Evolutionary conservation across 2,329 filamentous ascomycete genomes (phyloP).

Genomic region (Ascocoryne sarcoides): DNA sequence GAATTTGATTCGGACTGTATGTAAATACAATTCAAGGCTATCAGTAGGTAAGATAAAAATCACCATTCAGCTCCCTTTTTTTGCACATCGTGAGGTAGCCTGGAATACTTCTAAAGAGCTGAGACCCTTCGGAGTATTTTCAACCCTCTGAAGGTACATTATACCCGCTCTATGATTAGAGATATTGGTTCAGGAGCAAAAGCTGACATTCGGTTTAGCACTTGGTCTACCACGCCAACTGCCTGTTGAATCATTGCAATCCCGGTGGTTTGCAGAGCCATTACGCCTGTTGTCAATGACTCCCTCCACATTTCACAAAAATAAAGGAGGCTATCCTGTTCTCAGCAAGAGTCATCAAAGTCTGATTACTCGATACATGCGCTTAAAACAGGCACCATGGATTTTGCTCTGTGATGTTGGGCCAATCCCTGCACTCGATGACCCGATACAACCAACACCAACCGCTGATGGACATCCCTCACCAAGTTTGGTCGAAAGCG

Average conservation of each 20-base stretch:
- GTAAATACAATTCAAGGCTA: slow-evolving; percentile 74
- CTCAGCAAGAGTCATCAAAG: slow-evolving; percentile 52
- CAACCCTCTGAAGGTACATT: slow-evolving; percentile 24
- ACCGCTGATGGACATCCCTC: slow-evolving; percentile 28
- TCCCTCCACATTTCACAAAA: slow-evolving; percentile 47
- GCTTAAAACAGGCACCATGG: slow-evolving; percentile 53
- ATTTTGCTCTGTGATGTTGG: slow-evolving; percentile 55
- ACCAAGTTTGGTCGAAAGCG: slow-evolving; percentile 35
- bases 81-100: slow-evolving; percentile 4
- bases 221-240: slow-evolving; percentile 49
- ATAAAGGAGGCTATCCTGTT: slow-evolving; percentile 53
- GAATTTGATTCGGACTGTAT: slow-evolving; percentile 77
- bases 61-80: slow-evolving; percentile 23
- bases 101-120: slow-evolving; percentile 12
- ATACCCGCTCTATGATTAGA: slow-evolving; percentile 10
- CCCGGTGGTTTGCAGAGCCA: slow-evolving; percentile 62
- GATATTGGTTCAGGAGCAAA: not conserved
- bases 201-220: slow-evolving; percentile 22
- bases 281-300: slow-evolving; percentile 52
- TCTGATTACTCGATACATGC: slow-evolving; percentile 54
- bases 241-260: slow-evolving; percentile 51
- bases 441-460: slow-evolving; percentile 22
- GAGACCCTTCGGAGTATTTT: slow-evolving; percentile 22
- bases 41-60: slow-evolving; percentile 81
- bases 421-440: slow-evolving; percentile 33